Evolutionary conservation across 495 filamentous ascomycete species (phyloP).

Genomic region (Hyphodiscus hymeniophilus): DNA sequence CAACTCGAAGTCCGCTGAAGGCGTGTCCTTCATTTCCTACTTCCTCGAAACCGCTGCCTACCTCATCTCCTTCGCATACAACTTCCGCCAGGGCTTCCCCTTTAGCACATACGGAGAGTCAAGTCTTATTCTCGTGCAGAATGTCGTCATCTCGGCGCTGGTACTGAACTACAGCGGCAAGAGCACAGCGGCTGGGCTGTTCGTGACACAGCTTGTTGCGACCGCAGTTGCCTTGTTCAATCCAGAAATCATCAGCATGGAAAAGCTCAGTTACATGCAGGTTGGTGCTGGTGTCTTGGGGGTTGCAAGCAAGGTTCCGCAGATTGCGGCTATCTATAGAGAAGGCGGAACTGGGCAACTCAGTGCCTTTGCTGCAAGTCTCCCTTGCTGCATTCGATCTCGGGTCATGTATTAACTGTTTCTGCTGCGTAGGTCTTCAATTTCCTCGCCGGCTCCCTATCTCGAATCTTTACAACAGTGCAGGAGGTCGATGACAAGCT

Average conservation of each 20-base stretch:
- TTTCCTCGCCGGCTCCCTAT: slow-evolving; percentile 85
- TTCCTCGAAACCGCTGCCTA: slow-evolving; percentile 80
- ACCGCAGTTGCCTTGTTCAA: slow-evolving; percentile 58
- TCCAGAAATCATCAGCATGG: slow-evolving; percentile 43
- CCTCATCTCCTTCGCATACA: slow-evolving; percentile 83
- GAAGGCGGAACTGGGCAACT: slow-evolving; percentile 89
- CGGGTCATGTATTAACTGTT: not conserved
- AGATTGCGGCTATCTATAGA: slow-evolving; percentile 76
- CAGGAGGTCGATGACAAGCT: slow-evolving; percentile 94
- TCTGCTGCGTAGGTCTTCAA: slow-evolving; percentile 74
- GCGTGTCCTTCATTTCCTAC: slow-evolving; percentile 83
- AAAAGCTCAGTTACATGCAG: slow-evolving; percentile 68
- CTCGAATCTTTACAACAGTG: slow-evolving; percentile 92
- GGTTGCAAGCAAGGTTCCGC: slow-evolving; percentile 83
- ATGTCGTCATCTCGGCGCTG: slow-evolving; percentile 76
- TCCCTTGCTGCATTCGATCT: not conserved
- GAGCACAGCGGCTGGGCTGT: slow-evolving; percentile 51
- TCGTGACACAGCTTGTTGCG: slow-evolving; percentile 65
- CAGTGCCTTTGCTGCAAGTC: slow-evolving; percentile 86
- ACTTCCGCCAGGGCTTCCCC: slow-evolving; percentile 79
- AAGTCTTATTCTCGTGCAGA: slow-evolving; percentile 82
- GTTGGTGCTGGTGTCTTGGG: slow-evolving; percentile 75
- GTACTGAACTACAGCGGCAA: slow-evolving; percentile 73
- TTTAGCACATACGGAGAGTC: slow-evolving; percentile 96
- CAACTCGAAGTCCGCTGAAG: slow-evolving; percentile 64